These are phyloP conservation scores for Medicago lupulina DNA, from an alignment of 306 rosid genomes.

Conservation along the genomic window DNA sequence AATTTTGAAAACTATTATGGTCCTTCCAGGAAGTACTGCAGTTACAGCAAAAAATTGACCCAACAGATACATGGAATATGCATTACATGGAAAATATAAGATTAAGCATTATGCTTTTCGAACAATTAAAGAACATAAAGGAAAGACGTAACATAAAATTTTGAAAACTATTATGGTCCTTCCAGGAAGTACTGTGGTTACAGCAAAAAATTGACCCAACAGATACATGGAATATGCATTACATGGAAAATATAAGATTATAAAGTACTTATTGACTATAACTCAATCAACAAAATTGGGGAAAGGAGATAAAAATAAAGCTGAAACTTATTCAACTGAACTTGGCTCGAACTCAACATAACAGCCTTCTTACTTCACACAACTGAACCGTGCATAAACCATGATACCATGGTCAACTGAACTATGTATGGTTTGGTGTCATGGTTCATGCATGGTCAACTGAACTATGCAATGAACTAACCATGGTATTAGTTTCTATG, in stretches of 20 bases:
- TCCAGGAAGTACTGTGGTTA: conserved; percentile 3
- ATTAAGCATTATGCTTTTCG: conserved; percentile 22
- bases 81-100: neutral
- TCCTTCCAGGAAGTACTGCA: conserved; percentile 10
- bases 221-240: conserved; percentile 6
- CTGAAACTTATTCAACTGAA: conserved; percentile 27
- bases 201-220: conserved; percentile 7
- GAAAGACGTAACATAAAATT: neutral
- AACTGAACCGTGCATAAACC: neutral
- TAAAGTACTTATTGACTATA: neutral
- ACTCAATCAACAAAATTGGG: neutral
- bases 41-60: conserved; percentile 11
- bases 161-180: conserved; percentile 12
- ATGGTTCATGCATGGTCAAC: too few relatives aligned
- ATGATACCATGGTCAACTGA: neutral
- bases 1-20: conserved; percentile 13
- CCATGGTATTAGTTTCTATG: conserved; percentile 10
- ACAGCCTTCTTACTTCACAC: neutral
- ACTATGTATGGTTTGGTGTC: too few relatives aligned
- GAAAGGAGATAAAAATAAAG: neutral
- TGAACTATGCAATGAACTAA: neutral
- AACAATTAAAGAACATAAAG: conserved; percentile 10
- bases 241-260: neutral
- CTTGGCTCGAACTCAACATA: conserved; percentile 10
- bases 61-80: conserved; percentile 11